These are phyloP conservation scores for Candida jianshihensis DNA, from an alignment of 805 yeast genomes.

Conservation along the genomic window DNA sequence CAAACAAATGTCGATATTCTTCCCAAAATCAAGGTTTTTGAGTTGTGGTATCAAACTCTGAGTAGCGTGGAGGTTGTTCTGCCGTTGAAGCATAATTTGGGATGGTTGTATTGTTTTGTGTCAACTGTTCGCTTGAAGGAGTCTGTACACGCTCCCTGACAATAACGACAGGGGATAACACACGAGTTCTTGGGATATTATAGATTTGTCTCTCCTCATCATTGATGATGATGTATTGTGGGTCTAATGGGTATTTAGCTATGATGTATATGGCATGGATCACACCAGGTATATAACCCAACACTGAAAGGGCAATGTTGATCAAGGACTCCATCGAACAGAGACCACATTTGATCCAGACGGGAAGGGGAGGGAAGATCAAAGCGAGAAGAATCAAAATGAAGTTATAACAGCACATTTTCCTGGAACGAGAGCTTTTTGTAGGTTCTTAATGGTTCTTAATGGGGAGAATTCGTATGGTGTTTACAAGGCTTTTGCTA, in stretches of 20 bases:
- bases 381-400: constrained; percentile 62
- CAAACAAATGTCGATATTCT: not conserved
- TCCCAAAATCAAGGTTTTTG: not conserved
- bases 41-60: constrained; percentile 5
- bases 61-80: constrained; percentile 15
- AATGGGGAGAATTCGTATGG: no score
- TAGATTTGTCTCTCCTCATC: constrained; percentile 22
- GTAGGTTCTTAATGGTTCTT: no score
- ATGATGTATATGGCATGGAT: constrained; percentile 76
- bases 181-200: constrained; percentile 5
- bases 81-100: constrained; percentile 9
- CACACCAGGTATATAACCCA: constrained; percentile 75
- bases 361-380: constrained; percentile 75
- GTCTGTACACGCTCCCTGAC: constrained; percentile 9
- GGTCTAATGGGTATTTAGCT: constrained; percentile 53
- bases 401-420: constrained; percentile 41
- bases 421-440: no score
- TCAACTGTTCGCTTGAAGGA: constrained; percentile 7
- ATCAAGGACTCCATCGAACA: constrained; percentile 65
- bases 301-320: constrained; percentile 60
- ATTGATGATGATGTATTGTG: constrained; percentile 12
- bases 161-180: constrained; percentile 4
- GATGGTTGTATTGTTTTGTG: constrained; percentile 1
- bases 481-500: no score
- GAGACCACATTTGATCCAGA: constrained; percentile 62